Conservation (phyloP, 2,329 filamentous ascomycete species). For the Trichoderma afroharzianum region DNA sequence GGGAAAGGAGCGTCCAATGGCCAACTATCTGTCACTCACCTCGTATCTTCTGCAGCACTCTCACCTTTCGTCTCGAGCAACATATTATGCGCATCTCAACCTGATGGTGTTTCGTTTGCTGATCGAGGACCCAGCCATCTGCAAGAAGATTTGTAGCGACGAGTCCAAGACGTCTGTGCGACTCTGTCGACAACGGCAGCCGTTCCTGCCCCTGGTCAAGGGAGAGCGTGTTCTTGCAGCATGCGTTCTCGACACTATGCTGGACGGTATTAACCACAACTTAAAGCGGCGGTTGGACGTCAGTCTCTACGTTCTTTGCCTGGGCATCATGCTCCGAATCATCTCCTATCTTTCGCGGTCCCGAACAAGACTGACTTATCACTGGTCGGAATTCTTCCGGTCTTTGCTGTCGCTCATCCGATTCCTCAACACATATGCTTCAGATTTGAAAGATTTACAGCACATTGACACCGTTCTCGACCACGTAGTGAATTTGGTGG, state of each 20-base stretch:
- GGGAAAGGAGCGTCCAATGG: constrained; percentile 68
- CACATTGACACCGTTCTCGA: constrained; percentile 72
- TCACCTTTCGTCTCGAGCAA: constrained; percentile 72
- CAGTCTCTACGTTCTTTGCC: constrained; percentile 74
- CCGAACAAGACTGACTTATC: constrained; percentile 77
- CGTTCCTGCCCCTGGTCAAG: constrained; percentile 72
- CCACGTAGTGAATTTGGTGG: constrained; percentile 75
- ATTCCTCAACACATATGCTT: constrained; percentile 82
- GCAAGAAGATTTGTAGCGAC: constrained; percentile 79
- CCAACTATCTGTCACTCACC: constrained; percentile 78
- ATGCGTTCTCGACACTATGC: constrained; percentile 77
- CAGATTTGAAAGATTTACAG: constrained; percentile 66
- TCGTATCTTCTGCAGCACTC: constrained; percentile 95
- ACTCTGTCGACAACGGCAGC: constrained; percentile 83
- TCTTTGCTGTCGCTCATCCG: constrained; percentile 82
- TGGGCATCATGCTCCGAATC: constrained; percentile 78
- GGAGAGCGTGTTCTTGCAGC: constrained; percentile 71
- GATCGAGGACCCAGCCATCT: constrained; percentile 77
- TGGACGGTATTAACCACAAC: constrained; percentile 93
- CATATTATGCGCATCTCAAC: constrained; percentile 80
- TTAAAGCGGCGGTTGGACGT: constrained; percentile 80
- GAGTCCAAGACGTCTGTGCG: constrained; percentile 72
- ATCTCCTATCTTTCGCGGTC: constrained; percentile 81
- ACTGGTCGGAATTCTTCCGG: constrained; percentile 95
- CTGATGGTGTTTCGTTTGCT: constrained; percentile 82